Evolutionary conservation across 805 yeast genomes (phyloP), one percentile per base, ranked within the genome.

Genomic region (Komagataella mondaviorum): DNA sequence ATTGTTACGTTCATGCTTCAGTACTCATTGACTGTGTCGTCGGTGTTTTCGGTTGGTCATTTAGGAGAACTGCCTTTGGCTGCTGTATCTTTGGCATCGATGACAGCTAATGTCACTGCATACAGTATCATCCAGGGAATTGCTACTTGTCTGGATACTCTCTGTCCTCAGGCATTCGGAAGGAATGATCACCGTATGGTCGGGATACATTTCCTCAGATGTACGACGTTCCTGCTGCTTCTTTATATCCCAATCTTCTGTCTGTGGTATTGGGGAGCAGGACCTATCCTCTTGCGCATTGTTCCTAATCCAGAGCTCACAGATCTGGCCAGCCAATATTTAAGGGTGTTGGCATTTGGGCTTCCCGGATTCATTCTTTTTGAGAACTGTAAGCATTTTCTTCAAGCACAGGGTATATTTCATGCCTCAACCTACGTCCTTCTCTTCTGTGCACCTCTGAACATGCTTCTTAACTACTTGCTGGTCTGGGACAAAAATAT

Each of bases 141-240:
- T 2, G 80, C 88, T n/a, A 84, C 93, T 0, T 80, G 88, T 52
- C 71, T 85, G 51, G 91, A 85, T 59, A 85, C 91, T 0, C 71
- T 85, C 43, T 79, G 90, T 62, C 85, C 90, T 1, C 91, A 85
- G 63, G 84, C 90, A 1, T 84, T 71, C 60, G 91, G 93, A 18
- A 77, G 87, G 24, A 73, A 75, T 50, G 84, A 83, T 56, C 76
- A 70, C 60, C 76, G 75, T 55, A 59, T 75, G 53, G 91, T 85
- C 18, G 93, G 93, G 0, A 65, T 83, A 18, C 78, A 84, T 52
- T 78, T 82, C 56, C 75, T 82, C 57, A 70, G 88, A 59, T 85
- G 91, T 67, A 76, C 81, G 6, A 72, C 78, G 48, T 71, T 85
- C 36, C 66, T 76, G 46, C 63, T 75, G 52, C 55, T 73, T n/a